Evolutionary conservation across 106 monocot species (phyloP).

Genomic region (Hemerocallis citrina): DNA sequence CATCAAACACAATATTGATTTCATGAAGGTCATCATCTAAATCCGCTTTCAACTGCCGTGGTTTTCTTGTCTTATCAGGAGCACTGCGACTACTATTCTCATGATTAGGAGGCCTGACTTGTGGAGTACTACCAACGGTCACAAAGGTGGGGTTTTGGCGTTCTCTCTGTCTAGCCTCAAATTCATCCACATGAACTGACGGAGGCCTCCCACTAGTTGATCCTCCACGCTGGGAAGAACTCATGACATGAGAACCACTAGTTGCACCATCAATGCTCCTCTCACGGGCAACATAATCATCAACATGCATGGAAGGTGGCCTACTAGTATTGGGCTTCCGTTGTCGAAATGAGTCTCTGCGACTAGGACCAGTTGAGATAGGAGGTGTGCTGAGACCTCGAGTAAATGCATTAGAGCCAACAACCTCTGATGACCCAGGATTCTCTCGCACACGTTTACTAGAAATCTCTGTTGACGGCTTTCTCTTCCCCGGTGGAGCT

Average conservation of each 20-base stretch:
- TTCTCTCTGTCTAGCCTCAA: slow-evolving; percentile 94
- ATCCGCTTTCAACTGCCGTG: slow-evolving; percentile 52
- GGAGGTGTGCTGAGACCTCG: slow-evolving; percentile 29
- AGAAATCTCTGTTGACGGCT: slow-evolving; percentile 47
- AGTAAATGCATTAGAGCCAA: slow-evolving; percentile 48
- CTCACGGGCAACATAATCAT: slow-evolving; percentile 99
- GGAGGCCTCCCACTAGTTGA: slow-evolving; percentile 85
- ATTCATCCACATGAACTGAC: slow-evolving; percentile 99
- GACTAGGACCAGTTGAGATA: slow-evolving; percentile 50
- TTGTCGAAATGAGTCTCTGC: slow-evolving; percentile 93
- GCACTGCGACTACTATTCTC: slow-evolving; percentile 27
- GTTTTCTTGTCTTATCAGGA: slow-evolving; percentile 42
- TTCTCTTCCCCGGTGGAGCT: slow-evolving; percentile 49
- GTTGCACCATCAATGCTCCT: slow-evolving; percentile 78
- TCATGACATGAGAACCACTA: slow-evolving; percentile 45
- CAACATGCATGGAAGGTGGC: slow-evolving; percentile 99
- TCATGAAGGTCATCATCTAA: slow-evolving; percentile 86
- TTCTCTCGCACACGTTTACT: slow-evolving; percentile 55
- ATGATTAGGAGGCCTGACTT: slow-evolving; percentile 27
- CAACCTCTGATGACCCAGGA: slow-evolving; percentile 38
- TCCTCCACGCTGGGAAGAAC: slow-evolving; percentile 62
- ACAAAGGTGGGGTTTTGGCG: slow-evolving; percentile 57
- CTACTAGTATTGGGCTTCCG: slow-evolving; percentile 97
- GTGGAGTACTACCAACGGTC: slow-evolving; percentile 39
- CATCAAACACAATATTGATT: slow-evolving; percentile 92